Conservation (phyloP, 106 monocot genomes). For the Narthecium ossifragum region DNA sequence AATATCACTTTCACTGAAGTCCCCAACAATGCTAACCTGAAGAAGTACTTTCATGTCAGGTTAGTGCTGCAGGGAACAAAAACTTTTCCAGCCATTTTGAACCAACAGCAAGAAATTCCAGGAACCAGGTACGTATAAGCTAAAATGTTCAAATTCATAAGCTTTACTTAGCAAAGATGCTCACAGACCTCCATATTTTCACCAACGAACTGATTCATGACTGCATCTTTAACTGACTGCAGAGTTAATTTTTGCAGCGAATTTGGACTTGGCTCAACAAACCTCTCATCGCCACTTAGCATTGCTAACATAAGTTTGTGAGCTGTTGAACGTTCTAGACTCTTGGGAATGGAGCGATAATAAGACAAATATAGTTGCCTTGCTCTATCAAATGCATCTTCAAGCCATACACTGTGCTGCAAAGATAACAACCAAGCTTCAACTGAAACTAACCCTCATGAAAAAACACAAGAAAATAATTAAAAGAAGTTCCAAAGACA, state of each 20-base stretch:
- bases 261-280: conserved; percentile 86
- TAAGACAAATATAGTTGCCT: conserved; percentile 86
- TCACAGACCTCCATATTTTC: conserved; percentile 88
- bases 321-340: conserved; percentile 94
- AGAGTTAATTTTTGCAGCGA: conserved; percentile 82
- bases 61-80: neutral
- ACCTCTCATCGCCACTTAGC: conserved; percentile 94
- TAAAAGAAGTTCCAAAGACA: too few relatives aligned
- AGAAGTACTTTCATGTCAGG: conserved; percentile 3
- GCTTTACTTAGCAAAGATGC: neutral
- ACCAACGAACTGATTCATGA: conserved; percentile 84
- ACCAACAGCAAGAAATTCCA: too few relatives aligned
- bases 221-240: conserved; percentile 81
- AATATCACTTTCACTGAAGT: conserved; percentile 83
- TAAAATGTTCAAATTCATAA: neutral
- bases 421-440: too few relatives aligned
- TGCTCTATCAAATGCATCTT: conserved; percentile 99
- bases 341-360: conserved; percentile 96
- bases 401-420: conserved; percentile 96
- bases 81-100: too few relatives aligned
- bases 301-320: conserved; percentile 96
- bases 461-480: too few relatives aligned
- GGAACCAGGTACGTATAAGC: too few relatives aligned
- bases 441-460: too few relatives aligned
- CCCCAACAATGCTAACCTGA: conserved; percentile 94